Evolutionary conservation across 192 early-diverging fungal genomes (phyloP).

Genomic region (Backusella westeae): DNA sequence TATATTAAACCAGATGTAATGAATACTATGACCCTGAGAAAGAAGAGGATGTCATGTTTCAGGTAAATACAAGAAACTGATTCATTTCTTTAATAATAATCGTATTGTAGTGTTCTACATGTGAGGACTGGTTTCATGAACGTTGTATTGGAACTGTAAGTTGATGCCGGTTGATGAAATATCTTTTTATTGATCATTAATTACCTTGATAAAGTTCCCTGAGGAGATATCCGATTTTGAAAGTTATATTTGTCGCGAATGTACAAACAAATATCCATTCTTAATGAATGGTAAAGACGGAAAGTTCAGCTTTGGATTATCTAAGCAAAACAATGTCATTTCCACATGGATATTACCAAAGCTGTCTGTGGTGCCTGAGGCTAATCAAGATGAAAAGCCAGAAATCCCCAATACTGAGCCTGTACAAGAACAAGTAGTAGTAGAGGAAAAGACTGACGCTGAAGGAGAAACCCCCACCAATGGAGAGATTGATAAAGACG

Average conservation of each 20-base stretch:
- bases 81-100: neutral
- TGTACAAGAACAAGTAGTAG: too few relatives aligned
- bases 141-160: constrained; percentile 62
- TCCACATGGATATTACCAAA: constrained; percentile 31
- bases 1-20: constrained; percentile 51
- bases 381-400: neutral
- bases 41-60: constrained; percentile 73
- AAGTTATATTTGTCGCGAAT: constrained; percentile 69
- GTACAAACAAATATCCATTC: constrained; percentile 48
- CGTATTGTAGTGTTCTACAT: constrained; percentile 71
- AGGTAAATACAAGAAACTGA: constrained; percentile 15
- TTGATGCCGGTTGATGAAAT: neutral
- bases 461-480: too few relatives aligned
- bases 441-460: too few relatives aligned
- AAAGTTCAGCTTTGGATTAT: constrained; percentile 13
- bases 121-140: constrained; percentile 86
- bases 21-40: constrained; percentile 67
- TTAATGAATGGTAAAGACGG: constrained; percentile 32
- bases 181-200: neutral
- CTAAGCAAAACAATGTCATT: constrained; percentile 15
- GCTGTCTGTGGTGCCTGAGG: neutral
- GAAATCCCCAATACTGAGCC: neutral
- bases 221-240: constrained; percentile 52
- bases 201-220: constrained; percentile 36
- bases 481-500: too few relatives aligned